phyloP scores from a whole-genome alignment of 2,329 filamentous ascomycete genomes.

The Trichoderma hamatum region DNA sequence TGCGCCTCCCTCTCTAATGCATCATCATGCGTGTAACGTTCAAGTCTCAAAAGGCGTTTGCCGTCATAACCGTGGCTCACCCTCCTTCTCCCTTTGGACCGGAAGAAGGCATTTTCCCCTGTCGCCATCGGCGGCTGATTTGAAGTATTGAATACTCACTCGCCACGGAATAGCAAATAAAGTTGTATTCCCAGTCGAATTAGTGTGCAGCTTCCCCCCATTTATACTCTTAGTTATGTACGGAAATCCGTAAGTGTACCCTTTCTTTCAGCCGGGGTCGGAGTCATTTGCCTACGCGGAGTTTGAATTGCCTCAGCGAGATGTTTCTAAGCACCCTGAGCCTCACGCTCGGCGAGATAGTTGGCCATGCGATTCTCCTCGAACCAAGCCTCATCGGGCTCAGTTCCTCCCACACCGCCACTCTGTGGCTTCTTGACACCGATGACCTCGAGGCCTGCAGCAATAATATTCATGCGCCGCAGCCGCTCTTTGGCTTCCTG shows the following conservation, averaged over 20 bases:
- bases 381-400: constrained; percentile 42
- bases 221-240: not conserved
- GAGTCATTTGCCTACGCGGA: not conserved
- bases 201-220: not conserved
- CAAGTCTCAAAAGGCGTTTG: constrained; percentile 26
- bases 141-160: not conserved
- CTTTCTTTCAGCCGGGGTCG: not conserved
- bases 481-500: constrained; percentile 75
- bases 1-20: constrained; percentile 27
- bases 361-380: constrained; percentile 35
- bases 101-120: not conserved
- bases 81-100: constrained; percentile 26
- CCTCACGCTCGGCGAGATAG: constrained; percentile 13
- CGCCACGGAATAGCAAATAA: not conserved
- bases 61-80: constrained; percentile 33
- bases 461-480: constrained; percentile 73
- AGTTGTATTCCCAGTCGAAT: not conserved
- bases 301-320: not conserved
- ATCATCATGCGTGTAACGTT: constrained; percentile 14
- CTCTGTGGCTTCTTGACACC: constrained; percentile 32
- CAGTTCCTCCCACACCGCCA: constrained; percentile 21
- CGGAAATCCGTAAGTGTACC: not conserved
- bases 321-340: not conserved
- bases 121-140: not conserved
- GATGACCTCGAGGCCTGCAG: constrained; percentile 72